phyloP scores from a whole-genome alignment of 805 yeast species.

The Lipomyces japonicus region DNA sequence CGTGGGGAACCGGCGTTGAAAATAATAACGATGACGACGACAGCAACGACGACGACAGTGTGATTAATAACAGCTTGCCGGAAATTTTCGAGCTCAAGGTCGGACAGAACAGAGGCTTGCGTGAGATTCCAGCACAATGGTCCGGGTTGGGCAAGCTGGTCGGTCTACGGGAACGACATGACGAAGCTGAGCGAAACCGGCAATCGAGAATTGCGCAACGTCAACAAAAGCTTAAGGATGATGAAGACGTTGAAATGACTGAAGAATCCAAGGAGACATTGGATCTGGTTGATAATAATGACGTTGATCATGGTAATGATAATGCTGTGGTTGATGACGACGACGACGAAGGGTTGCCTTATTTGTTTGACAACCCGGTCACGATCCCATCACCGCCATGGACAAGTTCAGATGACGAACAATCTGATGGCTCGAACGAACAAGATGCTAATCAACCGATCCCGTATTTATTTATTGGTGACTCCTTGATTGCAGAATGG shows the following conservation, averaged over 20 bases:
- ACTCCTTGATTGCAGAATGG: conserved; percentile 68
- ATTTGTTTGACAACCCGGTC: not conserved
- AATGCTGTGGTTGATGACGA: not conserved
- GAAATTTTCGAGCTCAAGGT: conserved; percentile 12
- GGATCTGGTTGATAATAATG: conserved; percentile 1
- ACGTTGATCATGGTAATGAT: conserved; percentile 5
- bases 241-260: not conserved
- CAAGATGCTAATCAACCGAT: not conserved
- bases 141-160: not conserved
- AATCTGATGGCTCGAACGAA: not conserved
- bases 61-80: conserved; percentile 11
- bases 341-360: not conserved
- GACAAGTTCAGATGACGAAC: not conserved
- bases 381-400: not conserved
- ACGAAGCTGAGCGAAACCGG: not conserved
- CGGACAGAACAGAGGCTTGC: not conserved
- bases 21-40: not conserved
- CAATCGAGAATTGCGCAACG: not conserved
- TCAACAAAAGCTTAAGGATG: not conserved
- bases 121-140: conserved; percentile 8
- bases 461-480: conserved; percentile 35
- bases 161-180: conserved; percentile 9
- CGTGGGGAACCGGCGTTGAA: conserved; percentile 15
- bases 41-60: not conserved
- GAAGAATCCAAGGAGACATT: not conserved